Conservation (phyloP, 1,139 yeast genomes). For the Taiozyma sp. region DNA sequence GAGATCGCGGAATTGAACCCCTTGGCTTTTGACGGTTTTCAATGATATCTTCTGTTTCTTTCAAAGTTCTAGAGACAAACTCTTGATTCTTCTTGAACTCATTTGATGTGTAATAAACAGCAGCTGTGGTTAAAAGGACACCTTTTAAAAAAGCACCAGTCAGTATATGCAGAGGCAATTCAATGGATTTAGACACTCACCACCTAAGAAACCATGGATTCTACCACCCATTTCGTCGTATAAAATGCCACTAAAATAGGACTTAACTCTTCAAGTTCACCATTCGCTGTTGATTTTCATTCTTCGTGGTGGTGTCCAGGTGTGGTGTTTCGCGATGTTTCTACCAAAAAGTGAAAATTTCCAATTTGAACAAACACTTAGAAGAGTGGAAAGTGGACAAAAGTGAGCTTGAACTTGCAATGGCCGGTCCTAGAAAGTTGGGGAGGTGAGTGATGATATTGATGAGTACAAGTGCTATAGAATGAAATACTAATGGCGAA, state of each 20-base stretch:
- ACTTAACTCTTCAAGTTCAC: too few relatives aligned
- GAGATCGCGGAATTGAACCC: constrained; percentile 31
- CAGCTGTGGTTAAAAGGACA: constrained; percentile 57
- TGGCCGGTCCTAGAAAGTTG: constrained; percentile 22
- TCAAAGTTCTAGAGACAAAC: constrained; percentile 44
- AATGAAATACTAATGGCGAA: constrained; percentile 3
- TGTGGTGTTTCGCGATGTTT: background rate
- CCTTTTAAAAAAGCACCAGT: too few relatives aligned
- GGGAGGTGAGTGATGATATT: constrained; percentile 12
- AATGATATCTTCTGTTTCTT: constrained; percentile 43
- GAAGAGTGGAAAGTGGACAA: background rate
- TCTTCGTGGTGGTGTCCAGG: background rate
- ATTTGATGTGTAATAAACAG: constrained; percentile 60
- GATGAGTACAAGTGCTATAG: background rate
- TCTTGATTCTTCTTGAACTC: constrained; percentile 48
- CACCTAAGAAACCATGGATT: constrained; percentile 65
- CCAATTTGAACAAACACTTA: background rate
- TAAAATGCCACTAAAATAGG: too few relatives aligned
- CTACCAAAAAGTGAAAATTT: background rate
- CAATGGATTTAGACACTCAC: too few relatives aligned
- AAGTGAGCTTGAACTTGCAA: too few relatives aligned
- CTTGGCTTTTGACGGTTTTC: constrained; percentile 45
- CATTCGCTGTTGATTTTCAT: too few relatives aligned
- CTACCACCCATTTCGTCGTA: constrained; percentile 50
- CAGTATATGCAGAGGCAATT: too few relatives aligned